These are phyloP conservation scores for Magnolia kwangsiensis DNA, from an alignment of 164 flowering plant genomes.

Conservation along the genomic window DNA sequence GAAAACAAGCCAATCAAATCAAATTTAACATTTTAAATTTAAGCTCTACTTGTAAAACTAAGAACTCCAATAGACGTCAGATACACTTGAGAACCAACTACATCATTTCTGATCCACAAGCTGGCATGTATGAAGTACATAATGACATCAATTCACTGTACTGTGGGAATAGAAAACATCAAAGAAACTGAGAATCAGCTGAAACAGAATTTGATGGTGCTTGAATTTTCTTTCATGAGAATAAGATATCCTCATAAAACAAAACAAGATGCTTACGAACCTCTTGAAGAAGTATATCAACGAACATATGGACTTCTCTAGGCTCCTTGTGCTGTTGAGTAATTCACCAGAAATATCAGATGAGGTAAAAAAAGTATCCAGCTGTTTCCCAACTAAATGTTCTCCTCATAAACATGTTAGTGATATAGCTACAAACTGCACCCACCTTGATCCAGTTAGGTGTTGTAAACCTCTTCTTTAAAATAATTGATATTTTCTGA, in stretches of 20 bases:
- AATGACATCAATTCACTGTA: not conserved
- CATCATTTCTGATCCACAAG: not conserved
- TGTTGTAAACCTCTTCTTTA: conserved; percentile 85
- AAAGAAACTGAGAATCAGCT: not conserved
- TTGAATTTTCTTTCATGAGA: not conserved
- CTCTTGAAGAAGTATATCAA: conserved; percentile 93
- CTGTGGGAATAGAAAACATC: not conserved
- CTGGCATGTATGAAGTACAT: not conserved
- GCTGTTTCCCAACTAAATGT: not conserved
- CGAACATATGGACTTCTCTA: conserved; percentile 99
- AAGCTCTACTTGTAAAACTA: not conserved
- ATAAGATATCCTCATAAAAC: not conserved
- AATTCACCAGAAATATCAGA: conserved; percentile 14
- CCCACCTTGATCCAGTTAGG: conserved; percentile 98
- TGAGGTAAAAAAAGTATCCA: not conserved
- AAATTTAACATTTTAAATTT: no score
- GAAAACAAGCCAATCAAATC: not conserved
- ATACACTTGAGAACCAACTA: not conserved
- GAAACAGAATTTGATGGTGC: not conserved
- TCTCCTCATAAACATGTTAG: not conserved
- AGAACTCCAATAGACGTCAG: not conserved
- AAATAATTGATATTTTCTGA: conserved; percentile 69
- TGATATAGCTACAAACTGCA: conserved; percentile 7
- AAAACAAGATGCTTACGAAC: conserved; percentile 32
- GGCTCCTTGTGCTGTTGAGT: conserved; percentile 95